Base-by-base conservation (phyloP, 1,284 basidiomycete genomes). In the Ceratobasidium sp. region DNA sequence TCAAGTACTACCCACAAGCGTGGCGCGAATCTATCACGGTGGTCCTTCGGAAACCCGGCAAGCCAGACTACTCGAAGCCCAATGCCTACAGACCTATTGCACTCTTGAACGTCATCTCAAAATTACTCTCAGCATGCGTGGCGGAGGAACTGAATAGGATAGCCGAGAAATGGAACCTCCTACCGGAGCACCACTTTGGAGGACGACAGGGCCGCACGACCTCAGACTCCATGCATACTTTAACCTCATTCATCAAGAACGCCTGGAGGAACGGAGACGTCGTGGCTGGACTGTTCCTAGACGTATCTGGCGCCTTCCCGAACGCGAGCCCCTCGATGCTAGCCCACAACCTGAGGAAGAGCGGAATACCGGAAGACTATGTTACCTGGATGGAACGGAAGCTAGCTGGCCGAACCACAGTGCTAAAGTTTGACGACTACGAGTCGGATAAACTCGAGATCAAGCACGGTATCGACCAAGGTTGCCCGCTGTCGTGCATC, bases 391-490 rank as follows among this genome's bases (percentile, higher is more conserved):
- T 79, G 1, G 1, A 43, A 8, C n/a, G 43, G 10, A 72, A 77
- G 0, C 77, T 81, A 2, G 62, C 34, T 0, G 73, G 72, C 12
- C 59, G 43, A 2, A 39, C 34, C 16, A 59, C 36, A 3, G 1
- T 3, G 18, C 52, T 70, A 1, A 23, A 39, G 8, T 70, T 70
- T 41, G 53, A 70, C 28, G 53, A 58, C 21, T 70, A 26, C 53
- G 39, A 18, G 12, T 70, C 50, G 1, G 23, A 48, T 77, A 14
- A 28, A 43, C 1, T 82, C 80, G 0, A 71, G 0, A 76, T 80
- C 0, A 58, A 18, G 32, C 79, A 76, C 55, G 79, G 82, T 0
- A 76, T 82, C 1, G 77, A 78, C 46, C 81, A 82, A 46, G 80
- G 80, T 18, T 80, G 79, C 75, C 79, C 80, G 3, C 74, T 79